A percentile compares a stretch with the other conserved stretches of the same genome.
These are phyloP conservation scores for Leucosporidium scottii DNA, from an alignment of 768 basidiomycete genomes.

Conservation along the genomic window DNA sequence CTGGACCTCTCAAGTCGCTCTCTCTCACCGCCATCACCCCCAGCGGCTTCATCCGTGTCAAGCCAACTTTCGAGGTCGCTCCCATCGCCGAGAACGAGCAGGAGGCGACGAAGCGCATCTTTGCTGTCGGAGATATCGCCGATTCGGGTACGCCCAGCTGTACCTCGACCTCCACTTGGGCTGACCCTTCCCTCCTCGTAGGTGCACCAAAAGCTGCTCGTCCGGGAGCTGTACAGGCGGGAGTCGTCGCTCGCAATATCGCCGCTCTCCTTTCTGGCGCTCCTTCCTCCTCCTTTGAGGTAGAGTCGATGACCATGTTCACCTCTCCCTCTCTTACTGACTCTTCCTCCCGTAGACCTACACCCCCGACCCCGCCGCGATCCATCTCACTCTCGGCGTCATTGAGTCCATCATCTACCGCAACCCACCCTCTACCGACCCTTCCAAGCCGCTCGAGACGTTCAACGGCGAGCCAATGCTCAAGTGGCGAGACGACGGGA, in stretches of 20 bases:
- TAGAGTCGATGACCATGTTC: neutral
- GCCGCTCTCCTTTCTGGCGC: constrained; percentile 45
- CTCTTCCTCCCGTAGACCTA: neutral
- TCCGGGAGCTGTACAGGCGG: constrained; percentile 42
- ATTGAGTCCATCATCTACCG: constrained; percentile 39
- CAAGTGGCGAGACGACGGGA: constrained; percentile 17
- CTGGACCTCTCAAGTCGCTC: constrained; percentile 46
- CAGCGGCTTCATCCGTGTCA: constrained; percentile 48
- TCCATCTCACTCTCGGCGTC: constrained; percentile 59
- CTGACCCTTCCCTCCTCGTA: neutral
- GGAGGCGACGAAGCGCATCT: constrained; percentile 42
- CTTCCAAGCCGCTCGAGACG: neutral
- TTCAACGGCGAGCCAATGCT: constrained; percentile 15
- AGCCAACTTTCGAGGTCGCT: constrained; percentile 52
- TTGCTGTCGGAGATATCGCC: constrained; percentile 58
- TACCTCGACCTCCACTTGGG: neutral
- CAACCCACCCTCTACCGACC: constrained; percentile 1
- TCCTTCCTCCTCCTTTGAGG: neutral
- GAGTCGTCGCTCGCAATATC: constrained; percentile 55
- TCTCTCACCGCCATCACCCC: constrained; percentile 37
- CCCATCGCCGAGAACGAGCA: neutral
- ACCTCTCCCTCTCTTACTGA: neutral
- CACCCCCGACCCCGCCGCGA: constrained; percentile 36
- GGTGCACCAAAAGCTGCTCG: constrained; percentile 54
- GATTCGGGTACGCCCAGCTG: constrained; percentile 45